Evolutionary conservation across 1,284 basidiomycete genomes (phyloP), one percentile per base, ranked within the genome.

Genomic region (Agroathelia rolfsii): DNA sequence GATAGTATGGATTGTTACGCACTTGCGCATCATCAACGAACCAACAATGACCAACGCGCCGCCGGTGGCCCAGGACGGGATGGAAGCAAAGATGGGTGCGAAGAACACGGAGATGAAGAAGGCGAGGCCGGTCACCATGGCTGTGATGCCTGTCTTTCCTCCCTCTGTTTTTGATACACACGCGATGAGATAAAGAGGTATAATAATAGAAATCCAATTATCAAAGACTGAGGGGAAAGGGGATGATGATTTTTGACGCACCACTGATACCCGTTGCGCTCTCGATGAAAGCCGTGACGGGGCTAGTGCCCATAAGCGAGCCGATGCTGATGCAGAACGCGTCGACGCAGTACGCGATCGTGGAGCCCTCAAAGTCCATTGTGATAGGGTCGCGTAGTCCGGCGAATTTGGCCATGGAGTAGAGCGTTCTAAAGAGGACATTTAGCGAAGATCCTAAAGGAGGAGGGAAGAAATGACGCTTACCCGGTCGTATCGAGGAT

Each of bases 351-450:
- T 88, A 92, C 4, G 87, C 88, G 35, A 85, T 64, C 4, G 83
- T 88, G 14, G 79, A 84, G 41, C 78, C 75, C 58, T 93, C 88
- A 49, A 93, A 93, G 56, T 93, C 88, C 39, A 86, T 64, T 11
- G 87, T 89, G 10, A 82, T 70, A 2, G 79, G 81, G 52, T 92
- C 80, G 36, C 85, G 82, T 8, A 93, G 69, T 14, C 84, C 84
- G n/a, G 88, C 86, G 44, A 90, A 89, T 50, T 84, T 86, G 32
- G 87, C 83, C 88, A 93, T 92, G 26, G 88, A 80, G 56, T 89
- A 89, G 8, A 92, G 60, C 2, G 88, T 90, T 71, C 61, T 56
- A 26, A 21, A 17, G n/a, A 27, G 19, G 24, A n/a, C n/a, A n/a
- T n/a, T n/a, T n/a, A 4, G 6, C 8, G 21, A 32, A 6, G 19